Percentiles rank a stretch among this genome's conserved stretches.
Evolutionary conservation across 495 filamentous ascomycete genomes (phyloP).

Genomic region (Penicillium manginii): DNA sequence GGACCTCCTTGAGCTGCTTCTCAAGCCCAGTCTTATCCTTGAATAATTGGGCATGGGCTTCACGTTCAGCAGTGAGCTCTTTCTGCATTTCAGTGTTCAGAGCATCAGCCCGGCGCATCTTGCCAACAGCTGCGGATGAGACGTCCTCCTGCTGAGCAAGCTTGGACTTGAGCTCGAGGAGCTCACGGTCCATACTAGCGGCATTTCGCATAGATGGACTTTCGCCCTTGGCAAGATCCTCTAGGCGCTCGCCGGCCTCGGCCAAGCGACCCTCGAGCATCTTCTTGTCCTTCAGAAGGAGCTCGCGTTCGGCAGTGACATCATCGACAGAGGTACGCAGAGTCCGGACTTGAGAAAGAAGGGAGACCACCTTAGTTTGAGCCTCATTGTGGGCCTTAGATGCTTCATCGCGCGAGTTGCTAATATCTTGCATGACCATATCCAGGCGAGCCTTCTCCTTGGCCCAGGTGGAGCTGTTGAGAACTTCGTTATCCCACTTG

Average conservation of each 20-base stretch:
- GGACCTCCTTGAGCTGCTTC: slow-evolving; percentile 88
- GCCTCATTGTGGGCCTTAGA: slow-evolving; percentile 92
- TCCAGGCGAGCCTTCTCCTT: slow-evolving; percentile 96
- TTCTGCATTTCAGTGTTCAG: slow-evolving; percentile 88
- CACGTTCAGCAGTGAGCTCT: slow-evolving; percentile 89
- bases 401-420: slow-evolving; percentile 88
- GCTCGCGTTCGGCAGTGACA: slow-evolving; percentile 80
- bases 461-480: slow-evolving; percentile 97
- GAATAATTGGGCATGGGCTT: slow-evolving; percentile 79
- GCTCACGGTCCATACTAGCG: slow-evolving; percentile 83
- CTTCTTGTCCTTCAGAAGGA: slow-evolving; percentile 85
- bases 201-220: slow-evolving; percentile 91
- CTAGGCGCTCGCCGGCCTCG: slow-evolving; percentile 88
- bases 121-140: slow-evolving; percentile 88
- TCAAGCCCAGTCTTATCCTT: slow-evolving; percentile 92
- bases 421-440: slow-evolving; percentile 85
- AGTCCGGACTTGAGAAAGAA: slow-evolving; percentile 88
- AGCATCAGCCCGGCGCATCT: slow-evolving; percentile 97
- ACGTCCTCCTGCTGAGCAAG: slow-evolving; percentile 95
- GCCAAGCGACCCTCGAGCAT: slow-evolving; percentile 83
- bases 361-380: slow-evolving; percentile 84
- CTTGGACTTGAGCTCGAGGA: slow-evolving; percentile 86
- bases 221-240: slow-evolving; percentile 84
- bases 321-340: slow-evolving; percentile 87
- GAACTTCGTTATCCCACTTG: slow-evolving; percentile 98